Conservation (phyloP, 2,329 filamentous ascomycete genomes). For the Ophiocordyceps unilateralis region DNA sequence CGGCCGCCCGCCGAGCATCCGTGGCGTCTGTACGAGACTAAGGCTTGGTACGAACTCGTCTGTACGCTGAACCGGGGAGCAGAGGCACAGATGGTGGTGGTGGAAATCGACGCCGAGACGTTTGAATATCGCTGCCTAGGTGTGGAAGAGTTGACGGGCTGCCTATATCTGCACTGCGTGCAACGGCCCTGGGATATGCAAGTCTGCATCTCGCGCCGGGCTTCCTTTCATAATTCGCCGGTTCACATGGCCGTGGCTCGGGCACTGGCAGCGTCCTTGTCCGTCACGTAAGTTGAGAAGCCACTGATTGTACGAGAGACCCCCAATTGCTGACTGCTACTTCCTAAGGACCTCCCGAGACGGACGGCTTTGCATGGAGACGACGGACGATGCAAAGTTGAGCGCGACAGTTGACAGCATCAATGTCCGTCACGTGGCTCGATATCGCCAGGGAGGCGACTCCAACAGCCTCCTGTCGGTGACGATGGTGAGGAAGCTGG, state of each 20-base stretch:
- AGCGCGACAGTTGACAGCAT: slow-evolving; percentile 6
- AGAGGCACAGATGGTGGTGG: slow-evolving; percentile 4
- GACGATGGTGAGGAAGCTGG: slow-evolving; percentile 8
- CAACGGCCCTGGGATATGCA: slow-evolving; percentile 15
- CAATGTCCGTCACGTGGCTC: slow-evolving; percentile 7
- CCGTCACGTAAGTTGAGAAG: too few relatives aligned
- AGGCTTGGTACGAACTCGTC: slow-evolving; percentile 11
- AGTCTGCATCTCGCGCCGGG: slow-evolving; percentile 6
- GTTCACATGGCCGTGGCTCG: slow-evolving; percentile 6
- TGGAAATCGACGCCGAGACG: slow-evolving; percentile 12
- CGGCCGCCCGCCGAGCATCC: slow-evolving; percentile 2
- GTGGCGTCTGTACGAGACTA: slow-evolving; percentile 7
- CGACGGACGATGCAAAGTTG: slow-evolving; percentile 1
- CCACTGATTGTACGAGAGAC: too few relatives aligned
- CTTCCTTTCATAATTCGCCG: slow-evolving; percentile 3
- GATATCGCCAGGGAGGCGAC: slow-evolving; percentile 5
- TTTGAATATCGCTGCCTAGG: slow-evolving; percentile 8
- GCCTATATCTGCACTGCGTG: slow-evolving; percentile 13
- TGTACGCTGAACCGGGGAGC: slow-evolving; percentile 4
- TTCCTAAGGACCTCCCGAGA: slow-evolving; percentile 3
- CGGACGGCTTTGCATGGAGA: slow-evolving; percentile 6
- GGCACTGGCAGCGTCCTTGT: slow-evolving; percentile 8
- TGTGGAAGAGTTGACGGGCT: slow-evolving; percentile 5
- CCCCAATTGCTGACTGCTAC: too few relatives aligned
- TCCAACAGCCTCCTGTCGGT: slow-evolving; percentile 8